Evolutionary conservation across 768 basidiomycete species (phyloP).

Genomic region (Leccinum longicurvipes): DNA sequence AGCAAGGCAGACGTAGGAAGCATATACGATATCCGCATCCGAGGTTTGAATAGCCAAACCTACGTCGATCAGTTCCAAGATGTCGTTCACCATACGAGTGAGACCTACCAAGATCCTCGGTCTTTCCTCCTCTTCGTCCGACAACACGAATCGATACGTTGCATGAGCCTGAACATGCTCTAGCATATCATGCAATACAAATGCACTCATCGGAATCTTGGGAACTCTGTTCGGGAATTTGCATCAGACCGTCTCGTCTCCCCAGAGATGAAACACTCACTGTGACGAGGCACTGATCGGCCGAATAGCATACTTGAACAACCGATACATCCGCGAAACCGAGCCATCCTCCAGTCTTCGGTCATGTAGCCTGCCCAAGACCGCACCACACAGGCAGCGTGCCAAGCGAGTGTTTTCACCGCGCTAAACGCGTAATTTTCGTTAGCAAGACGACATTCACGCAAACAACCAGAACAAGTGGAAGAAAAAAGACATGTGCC

Average conservation of each 20-base stretch:
- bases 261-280: slow-evolving; percentile 42
- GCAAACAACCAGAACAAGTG: neutral
- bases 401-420: slow-evolving; percentile 63
- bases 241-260: neutral
- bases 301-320: slow-evolving; percentile 83
- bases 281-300: slow-evolving; percentile 58
- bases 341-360: slow-evolving; percentile 34
- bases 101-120: slow-evolving; percentile 70
- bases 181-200: slow-evolving; percentile 86
- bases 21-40: slow-evolving; percentile 74
- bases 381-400: slow-evolving; percentile 81
- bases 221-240: slow-evolving; percentile 27
- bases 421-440: slow-evolving; percentile 35
- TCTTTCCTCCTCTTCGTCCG: slow-evolving; percentile 82
- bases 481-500: slow-evolving; percentile 48
- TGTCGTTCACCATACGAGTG: neutral
- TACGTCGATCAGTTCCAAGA: slow-evolving; percentile 28
- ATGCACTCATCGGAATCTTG: slow-evolving; percentile 73
- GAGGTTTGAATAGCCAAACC: slow-evolving; percentile 96
- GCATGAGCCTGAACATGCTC: slow-evolving; percentile 92
- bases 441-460: slow-evolving; percentile 19
- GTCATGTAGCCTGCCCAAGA: slow-evolving; percentile 68
- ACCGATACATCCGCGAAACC: slow-evolving; percentile 51
- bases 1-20: slow-evolving; percentile 52
- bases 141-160: slow-evolving; percentile 84